Evolutionary conservation across 2,329 filamentous ascomycete species (phyloP).

Genomic region (Paecilomyces formosus): DNA sequence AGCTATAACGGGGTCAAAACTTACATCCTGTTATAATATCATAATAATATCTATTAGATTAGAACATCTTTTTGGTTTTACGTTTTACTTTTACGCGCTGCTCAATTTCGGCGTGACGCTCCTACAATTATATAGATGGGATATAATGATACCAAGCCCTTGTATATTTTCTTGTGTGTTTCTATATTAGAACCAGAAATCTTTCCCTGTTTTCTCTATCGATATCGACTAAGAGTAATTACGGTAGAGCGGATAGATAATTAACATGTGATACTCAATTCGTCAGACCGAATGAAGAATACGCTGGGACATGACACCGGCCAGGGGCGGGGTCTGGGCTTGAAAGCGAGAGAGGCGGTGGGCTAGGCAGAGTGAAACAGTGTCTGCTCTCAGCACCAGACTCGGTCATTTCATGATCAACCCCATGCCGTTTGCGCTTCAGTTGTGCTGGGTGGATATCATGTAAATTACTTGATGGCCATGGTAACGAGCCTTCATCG

Average conservation of each 20-base stretch:
- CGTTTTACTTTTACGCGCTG: neutral
- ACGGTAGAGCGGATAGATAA: neutral
- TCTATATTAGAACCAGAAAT: no score
- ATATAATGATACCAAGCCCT: neutral
- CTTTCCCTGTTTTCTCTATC: neutral
- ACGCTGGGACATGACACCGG: neutral
- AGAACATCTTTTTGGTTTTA: neutral
- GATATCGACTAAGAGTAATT: neutral
- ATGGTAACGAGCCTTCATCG: neutral
- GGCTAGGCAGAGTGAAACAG: neutral
- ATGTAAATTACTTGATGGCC: neutral
- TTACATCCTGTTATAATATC: neutral
- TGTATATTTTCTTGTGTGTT: neutral
- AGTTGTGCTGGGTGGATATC: neutral
- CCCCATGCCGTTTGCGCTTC: neutral
- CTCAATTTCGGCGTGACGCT: neutral
- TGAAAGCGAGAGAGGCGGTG: slow-evolving; percentile 1
- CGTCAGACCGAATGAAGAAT: neutral
- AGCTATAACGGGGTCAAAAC: slow-evolving; percentile 16
- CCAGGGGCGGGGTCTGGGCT: neutral
- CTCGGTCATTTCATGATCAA: neutral
- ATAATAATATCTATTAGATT: neutral
- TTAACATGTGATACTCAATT: neutral
- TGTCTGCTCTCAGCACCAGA: neutral
- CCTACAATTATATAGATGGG: neutral